These are phyloP conservation scores for Fusarium pseudonygamai DNA, from an alignment of 2,329 filamentous ascomycete species.

Conservation along the genomic window DNA sequence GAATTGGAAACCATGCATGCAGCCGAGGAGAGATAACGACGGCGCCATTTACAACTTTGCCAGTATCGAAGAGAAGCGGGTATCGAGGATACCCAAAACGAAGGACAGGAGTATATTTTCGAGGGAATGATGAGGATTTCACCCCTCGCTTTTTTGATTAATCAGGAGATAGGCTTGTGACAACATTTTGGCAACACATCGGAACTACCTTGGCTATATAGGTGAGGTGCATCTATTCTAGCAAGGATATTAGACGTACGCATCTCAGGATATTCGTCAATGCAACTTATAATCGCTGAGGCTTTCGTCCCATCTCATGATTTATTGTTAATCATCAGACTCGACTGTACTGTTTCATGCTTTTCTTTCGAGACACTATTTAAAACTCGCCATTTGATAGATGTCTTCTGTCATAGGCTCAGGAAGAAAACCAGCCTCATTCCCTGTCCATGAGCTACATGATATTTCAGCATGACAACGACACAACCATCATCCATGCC, in stretches of 20 bases:
- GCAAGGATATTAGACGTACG: no score
- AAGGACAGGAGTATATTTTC: background rate
- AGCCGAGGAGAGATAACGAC: background rate
- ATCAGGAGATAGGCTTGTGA: background rate
- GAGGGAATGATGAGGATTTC: background rate
- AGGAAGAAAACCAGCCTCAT: no score
- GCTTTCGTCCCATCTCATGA: no score
- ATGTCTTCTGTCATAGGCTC: no score
- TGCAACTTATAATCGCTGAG: accelerated
- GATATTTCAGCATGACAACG: background rate
- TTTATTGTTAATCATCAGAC: background rate
- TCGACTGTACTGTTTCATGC: background rate
- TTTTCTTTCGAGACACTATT: accelerated
- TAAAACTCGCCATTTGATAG: no score
- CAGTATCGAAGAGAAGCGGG: background rate
- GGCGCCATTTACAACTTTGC: background rate
- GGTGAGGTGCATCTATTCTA: background rate
- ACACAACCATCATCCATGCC: background rate
- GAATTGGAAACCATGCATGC: background rate
- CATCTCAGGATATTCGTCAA: background rate
- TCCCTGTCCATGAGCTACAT: no score
- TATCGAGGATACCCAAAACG: background rate
- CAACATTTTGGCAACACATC: background rate
- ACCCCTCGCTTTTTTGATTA: background rate
- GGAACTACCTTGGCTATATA: background rate